phyloP scores from a whole-genome alignment of 257 asterid genomes.

The Perilla frutescens region DNA sequence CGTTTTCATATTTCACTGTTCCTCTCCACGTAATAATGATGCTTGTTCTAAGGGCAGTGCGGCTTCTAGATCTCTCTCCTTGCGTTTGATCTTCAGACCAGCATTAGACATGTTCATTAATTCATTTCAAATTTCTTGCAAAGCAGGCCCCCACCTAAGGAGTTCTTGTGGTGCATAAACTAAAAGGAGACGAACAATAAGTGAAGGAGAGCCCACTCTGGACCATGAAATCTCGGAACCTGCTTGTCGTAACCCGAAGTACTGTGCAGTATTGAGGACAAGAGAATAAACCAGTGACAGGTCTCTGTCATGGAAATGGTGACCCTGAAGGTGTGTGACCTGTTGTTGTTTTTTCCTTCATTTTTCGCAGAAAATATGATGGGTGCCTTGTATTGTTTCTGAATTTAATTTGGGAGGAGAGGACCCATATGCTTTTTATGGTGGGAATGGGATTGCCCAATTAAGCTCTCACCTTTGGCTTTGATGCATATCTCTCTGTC shows the following conservation, averaged over 20 bases:
- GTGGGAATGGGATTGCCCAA: conserved; percentile 32
- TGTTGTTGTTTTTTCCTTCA: not conserved
- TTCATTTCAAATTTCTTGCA: conserved; percentile 4
- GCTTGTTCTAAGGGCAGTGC: not conserved
- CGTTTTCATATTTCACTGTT: conserved; percentile 2
- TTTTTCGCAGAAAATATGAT: conserved; percentile 24
- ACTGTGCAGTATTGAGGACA: conserved; percentile 33
- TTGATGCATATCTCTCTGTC: conserved; percentile 34
- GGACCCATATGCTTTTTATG: conserved; percentile 40
- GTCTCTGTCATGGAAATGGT: conserved; percentile 27
- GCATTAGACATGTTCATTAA: not conserved
- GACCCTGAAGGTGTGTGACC: conserved; percentile 12
- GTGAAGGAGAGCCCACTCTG: conserved; percentile 29
- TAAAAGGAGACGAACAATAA: conserved; percentile 9
- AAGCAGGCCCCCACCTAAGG: not conserved
- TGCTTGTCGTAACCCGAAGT: conserved; percentile 25
- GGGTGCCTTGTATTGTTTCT: conserved; percentile 29
- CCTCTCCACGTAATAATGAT: not conserved
- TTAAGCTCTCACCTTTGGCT: not conserved
- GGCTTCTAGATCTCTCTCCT: conserved; percentile 31
- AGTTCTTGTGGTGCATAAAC: not conserved
- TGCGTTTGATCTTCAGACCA: conserved; percentile 21
- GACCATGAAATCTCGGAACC: conserved; percentile 25
- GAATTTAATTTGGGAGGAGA: conserved; percentile 32
- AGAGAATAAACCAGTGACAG: conserved; percentile 19